A percentile compares a stretch with the other conserved stretches of the same genome.
Evolutionary conservation across 2,329 filamentous ascomycete genomes (phyloP).

Genomic region (Alternaria metachromatica): DNA sequence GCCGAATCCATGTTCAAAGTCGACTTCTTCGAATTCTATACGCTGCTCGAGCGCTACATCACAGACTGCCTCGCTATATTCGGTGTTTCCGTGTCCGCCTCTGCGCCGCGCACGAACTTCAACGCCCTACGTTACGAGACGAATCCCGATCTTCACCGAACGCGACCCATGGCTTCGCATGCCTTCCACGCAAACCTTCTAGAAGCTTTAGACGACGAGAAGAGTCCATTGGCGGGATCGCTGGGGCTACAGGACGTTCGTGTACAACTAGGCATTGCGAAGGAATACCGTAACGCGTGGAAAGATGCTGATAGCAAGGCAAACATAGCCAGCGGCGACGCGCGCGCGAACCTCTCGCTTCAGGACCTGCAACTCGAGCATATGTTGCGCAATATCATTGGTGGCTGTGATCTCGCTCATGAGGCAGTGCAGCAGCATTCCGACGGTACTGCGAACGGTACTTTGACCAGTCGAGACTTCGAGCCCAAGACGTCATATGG

Average conservation of each 20-base stretch:
- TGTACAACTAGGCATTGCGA: conserved; percentile 68
- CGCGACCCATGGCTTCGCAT: conserved; percentile 50
- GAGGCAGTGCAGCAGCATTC: conserved; percentile 39
- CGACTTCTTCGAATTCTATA: conserved; percentile 80
- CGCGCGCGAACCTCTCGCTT: conserved; percentile 52
- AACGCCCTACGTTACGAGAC: conserved; percentile 44
- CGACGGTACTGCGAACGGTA: conserved; percentile 6
- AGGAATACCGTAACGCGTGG: conserved; percentile 75
- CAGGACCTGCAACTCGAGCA: conserved; percentile 67
- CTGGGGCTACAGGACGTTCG: conserved; percentile 64
- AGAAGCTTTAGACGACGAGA: conserved; percentile 62
- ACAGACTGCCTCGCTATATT: conserved; percentile 71
- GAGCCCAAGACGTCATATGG: conserved; percentile 17
- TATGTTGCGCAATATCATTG: conserved; percentile 65
- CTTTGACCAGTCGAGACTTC: conserved; percentile 29
- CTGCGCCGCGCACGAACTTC: conserved; percentile 25
- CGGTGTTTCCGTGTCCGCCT: conserved; percentile 58
- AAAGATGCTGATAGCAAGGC: conserved; percentile 66
- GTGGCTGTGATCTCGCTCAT: conserved; percentile 66
- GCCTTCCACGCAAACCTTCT: conserved; percentile 75
- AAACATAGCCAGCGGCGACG: conserved; percentile 18
- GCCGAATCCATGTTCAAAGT: conserved; percentile 72
- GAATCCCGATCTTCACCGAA: conserved; percentile 32
- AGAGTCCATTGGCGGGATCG: conserved; percentile 63
- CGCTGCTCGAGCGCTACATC: conserved; percentile 72